Evolutionary conservation across 192 early-diverging fungal genomes (phyloP).

Genomic region (Podila horticola): DNA sequence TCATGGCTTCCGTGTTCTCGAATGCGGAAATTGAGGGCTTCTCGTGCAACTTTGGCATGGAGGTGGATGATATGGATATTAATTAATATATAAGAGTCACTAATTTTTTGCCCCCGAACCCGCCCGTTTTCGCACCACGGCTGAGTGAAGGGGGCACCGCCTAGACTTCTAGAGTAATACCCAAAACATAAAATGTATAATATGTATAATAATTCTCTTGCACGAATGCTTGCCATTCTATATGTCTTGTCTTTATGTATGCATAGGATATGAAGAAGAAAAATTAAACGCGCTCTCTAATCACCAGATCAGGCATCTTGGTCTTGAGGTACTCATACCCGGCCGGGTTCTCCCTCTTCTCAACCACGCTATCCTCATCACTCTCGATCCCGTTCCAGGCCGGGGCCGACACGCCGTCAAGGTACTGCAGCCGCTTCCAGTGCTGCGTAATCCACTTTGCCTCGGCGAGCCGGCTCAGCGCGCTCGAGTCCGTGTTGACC

Average conservation of each 20-base stretch:
- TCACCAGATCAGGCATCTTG: background rate
- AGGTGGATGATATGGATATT: too few relatives aligned
- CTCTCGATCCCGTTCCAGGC: background rate
- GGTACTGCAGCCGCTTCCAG: background rate
- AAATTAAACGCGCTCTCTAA: background rate
- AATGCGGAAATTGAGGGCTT: too few relatives aligned
- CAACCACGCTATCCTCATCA: background rate
- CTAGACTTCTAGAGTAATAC: too few relatives aligned
- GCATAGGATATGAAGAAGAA: background rate
- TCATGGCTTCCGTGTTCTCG: too few relatives aligned
- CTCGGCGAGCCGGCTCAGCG: background rate
- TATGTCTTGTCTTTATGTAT: background rate
- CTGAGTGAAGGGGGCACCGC: too few relatives aligned
- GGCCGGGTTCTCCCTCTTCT: background rate
- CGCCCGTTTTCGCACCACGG: too few relatives aligned
- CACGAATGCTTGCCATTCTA: too few relatives aligned
- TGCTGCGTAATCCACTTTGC: background rate
- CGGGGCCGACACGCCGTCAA: background rate
- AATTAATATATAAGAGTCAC: too few relatives aligned
- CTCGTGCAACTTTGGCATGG: too few relatives aligned
- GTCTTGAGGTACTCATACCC: background rate
- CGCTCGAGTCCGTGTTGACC: constrained; percentile 1
- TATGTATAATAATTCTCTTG: too few relatives aligned
- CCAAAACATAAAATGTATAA: too few relatives aligned
- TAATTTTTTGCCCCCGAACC: too few relatives aligned